Conservation (phyloP, 2,329 filamentous ascomycete species). For the Thielaviopsis cerberus region DNA sequence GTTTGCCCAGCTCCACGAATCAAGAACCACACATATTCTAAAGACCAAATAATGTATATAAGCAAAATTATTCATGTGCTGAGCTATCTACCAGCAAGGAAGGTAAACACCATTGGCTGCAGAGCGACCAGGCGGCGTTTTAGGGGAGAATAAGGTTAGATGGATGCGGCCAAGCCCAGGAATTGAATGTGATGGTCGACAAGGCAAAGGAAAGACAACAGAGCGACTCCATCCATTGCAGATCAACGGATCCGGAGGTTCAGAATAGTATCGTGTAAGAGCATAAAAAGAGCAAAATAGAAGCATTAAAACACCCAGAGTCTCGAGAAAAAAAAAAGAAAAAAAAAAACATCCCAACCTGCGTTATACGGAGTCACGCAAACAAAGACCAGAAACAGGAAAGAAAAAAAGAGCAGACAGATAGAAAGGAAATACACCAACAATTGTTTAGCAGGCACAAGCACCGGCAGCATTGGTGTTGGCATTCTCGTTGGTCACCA, state of each 20-base stretch:
- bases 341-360: conserved; percentile 3
- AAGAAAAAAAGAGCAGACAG: conserved; percentile 3
- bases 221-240: background rate
- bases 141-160: background rate
- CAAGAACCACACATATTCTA: background rate
- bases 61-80: background rate
- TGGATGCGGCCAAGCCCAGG: background rate
- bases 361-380: background rate
- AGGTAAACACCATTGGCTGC: background rate
- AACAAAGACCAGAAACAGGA: conserved; percentile 5
- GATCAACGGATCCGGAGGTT: background rate
- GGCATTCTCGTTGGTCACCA: conserved; percentile 34
- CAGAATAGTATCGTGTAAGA: background rate
- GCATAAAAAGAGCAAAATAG: background rate
- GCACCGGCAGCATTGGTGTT: conserved; percentile 38
- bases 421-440: conserved; percentile 3
- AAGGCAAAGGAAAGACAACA: background rate
- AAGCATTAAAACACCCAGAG: conserved; percentile 7
- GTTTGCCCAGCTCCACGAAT: background rate
- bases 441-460: conserved; percentile 33
- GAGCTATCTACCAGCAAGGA: background rate
- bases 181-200: background rate
- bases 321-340: background rate
- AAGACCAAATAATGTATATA: background rate
- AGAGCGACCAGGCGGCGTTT: background rate